Percentiles rank a stretch among this genome's conserved stretches.
Evolutionary conservation across 2,329 filamentous ascomycete genomes (phyloP).

Genomic region (Cercospora brassicicola): DNA sequence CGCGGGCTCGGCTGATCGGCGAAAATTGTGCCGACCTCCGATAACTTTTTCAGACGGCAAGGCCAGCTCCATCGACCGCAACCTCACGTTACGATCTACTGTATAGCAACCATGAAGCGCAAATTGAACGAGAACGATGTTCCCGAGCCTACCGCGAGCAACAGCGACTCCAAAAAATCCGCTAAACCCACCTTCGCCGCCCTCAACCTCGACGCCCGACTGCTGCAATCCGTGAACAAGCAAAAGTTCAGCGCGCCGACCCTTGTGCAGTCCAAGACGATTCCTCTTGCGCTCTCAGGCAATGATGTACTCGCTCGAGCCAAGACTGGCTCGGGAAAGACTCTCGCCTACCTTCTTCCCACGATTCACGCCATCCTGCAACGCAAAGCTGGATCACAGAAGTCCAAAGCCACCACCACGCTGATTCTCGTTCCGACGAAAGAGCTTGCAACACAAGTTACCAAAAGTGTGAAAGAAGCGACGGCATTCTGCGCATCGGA

Average conservation of each 20-base stretch:
- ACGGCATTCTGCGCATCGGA: conserved; percentile 82
- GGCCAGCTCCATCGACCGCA: background rate
- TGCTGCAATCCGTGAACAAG: conserved; percentile 81
- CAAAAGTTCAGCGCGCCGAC: conserved; percentile 85
- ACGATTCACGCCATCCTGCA: conserved; percentile 82
- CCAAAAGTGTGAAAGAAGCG: conserved; percentile 73
- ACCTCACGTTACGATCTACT: background rate
- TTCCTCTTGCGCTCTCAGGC: conserved; percentile 82
- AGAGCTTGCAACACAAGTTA: conserved; percentile 89
- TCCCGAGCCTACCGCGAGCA: conserved; percentile 38
- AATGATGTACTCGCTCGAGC: conserved; percentile 89
- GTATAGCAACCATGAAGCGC: conserved; percentile 45
- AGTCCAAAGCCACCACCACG: conserved; percentile 59
- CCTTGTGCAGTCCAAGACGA: conserved; percentile 81
- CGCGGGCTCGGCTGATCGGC: background rate
- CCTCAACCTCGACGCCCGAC: conserved; percentile 77
- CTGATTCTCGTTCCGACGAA: conserved; percentile 91
- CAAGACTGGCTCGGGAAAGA: conserved; percentile 95
- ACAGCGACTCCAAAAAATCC: conserved; percentile 7
- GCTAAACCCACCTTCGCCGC: conserved; percentile 63
- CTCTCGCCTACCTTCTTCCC: conserved; percentile 89
- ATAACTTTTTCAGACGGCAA: background rate
- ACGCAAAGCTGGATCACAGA: conserved; percentile 63
- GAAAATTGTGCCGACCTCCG: background rate
- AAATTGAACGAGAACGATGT: conserved; percentile 53